Base-by-base conservation (phyloP, 176 grass and related monocot genomes). In the Pontederia crassipes region DNA sequence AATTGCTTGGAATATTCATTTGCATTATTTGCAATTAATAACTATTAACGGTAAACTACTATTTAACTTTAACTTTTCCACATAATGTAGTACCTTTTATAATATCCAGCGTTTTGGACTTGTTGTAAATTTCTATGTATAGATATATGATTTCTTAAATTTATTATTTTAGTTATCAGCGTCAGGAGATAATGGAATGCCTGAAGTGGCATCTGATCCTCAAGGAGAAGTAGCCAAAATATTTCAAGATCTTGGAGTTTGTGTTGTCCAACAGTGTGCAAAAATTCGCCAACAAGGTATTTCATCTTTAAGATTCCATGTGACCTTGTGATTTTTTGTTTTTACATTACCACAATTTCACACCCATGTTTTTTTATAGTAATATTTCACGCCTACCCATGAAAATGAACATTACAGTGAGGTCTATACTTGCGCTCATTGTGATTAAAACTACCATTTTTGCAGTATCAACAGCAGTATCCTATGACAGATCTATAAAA, bases 251-350 rank as follows among this genome's bases (percentile, higher is more conserved):
- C 83, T 91, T 73, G 92, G 92, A 78, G 92, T 88, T 48, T 97
- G 92, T 72, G 87, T 97, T 72, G 92, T 97, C 70, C 92, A 88
- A 76, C 92, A 97, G 32, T 91, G 92, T 80, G 92, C 92, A 45
- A 97, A 88, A 97, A 97, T 97, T 78, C 85, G 92, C 63, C 92
- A 97, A 66, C 92, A 97, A 81, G 92, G 92, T 88, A 82, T 78
- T 32, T 62, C 67, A 52, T 17, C 45, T 27, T 20, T 45, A 40
- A 8, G 62, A 40, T 53, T 11, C 15, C 10, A 46, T 11, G 14
- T 47, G 61, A 26, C n/a, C n/a, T n/a, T n/a, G n/a, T n/a, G n/a
- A n/a, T n/a, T 18, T 52, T 46, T 16, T 20, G 49, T 55, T 12
- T 12, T 50, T 9, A 24, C 35, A 49, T 51, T n/a, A 40, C 5